Conservation (phyloP, 75 land plant species). For the Picea sitchensis region DNA sequence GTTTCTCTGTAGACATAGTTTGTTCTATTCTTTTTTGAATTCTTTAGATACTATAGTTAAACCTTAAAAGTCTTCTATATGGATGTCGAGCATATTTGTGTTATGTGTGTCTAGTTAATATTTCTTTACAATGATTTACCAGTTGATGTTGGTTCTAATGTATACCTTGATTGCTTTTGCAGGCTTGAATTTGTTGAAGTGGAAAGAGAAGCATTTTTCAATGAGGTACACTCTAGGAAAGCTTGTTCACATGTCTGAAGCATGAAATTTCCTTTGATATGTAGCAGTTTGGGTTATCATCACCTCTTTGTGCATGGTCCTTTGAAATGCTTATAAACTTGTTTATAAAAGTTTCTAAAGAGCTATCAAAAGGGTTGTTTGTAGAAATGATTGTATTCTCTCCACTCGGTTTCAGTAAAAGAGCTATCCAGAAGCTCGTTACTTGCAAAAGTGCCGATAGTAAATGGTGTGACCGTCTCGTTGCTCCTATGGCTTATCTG, state of each 20-base stretch:
- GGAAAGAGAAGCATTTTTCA: slow-evolving; percentile 73
- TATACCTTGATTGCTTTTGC: slow-evolving; percentile 10
- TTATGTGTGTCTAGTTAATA: background rate
- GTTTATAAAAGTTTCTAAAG: too few relatives aligned
- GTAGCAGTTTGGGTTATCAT: background rate
- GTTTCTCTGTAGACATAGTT: background rate
- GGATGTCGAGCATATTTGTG: too few relatives aligned
- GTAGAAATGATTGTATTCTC: too few relatives aligned
- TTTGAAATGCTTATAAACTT: background rate
- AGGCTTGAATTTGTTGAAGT: slow-evolving; percentile 77
- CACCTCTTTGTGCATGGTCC: background rate
- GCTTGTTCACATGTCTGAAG: background rate
- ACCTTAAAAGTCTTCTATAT: background rate
- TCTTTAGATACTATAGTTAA: background rate
- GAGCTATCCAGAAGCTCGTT: too few relatives aligned
- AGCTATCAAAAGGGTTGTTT: too few relatives aligned
- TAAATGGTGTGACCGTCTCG: too few relatives aligned
- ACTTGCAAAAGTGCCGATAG: too few relatives aligned
- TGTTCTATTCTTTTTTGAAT: background rate
- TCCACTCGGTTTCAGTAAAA: too few relatives aligned
- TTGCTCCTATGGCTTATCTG: too few relatives aligned
- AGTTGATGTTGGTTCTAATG: background rate
- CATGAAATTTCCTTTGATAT: background rate
- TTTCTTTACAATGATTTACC: background rate
- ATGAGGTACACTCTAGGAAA: slow-evolving; percentile 54